Percentiles rank a stretch among this genome's conserved stretches.
Evolutionary conservation across 208 protist species (phyloP).

Genomic region (Angomonas ambiguus): DNA sequence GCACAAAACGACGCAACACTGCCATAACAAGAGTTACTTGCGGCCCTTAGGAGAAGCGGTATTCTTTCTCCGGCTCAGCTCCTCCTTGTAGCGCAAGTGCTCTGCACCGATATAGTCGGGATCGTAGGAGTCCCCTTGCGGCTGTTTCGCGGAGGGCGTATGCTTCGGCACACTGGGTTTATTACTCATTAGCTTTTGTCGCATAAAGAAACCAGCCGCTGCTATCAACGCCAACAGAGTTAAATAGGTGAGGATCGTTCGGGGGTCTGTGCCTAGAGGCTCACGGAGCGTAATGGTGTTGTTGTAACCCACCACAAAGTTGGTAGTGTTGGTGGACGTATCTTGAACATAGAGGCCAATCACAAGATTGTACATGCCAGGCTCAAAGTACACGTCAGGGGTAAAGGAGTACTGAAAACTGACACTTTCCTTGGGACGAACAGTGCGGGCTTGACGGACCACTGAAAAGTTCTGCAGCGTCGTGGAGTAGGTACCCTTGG

Average conservation of each 20-base stretch:
- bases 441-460: slow-evolving; percentile 62
- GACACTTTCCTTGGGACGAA: slow-evolving; percentile 50
- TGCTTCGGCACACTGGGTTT: slow-evolving; percentile 27
- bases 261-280: slow-evolving; percentile 64
- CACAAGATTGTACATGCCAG: slow-evolving; percentile 78
- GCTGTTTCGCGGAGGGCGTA: not conserved
- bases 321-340: slow-evolving; percentile 51
- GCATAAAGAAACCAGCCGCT: slow-evolving; percentile 44
- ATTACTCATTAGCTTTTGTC: slow-evolving; percentile 39
- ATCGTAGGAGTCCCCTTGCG: slow-evolving; percentile 34
- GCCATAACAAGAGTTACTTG: slow-evolving; percentile 8
- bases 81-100: slow-evolving; percentile 70
- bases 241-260: slow-evolving; percentile 80
- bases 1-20: not conserved
- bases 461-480: slow-evolving; percentile 89
- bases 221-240: slow-evolving; percentile 59
- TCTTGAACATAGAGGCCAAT: slow-evolving; percentile 75
- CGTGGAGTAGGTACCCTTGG: slow-evolving; percentile 26
- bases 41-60: slow-evolving; percentile 50
- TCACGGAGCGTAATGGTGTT: slow-evolving; percentile 64
- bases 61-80: slow-evolving; percentile 36
- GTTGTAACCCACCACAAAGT: slow-evolving; percentile 72
- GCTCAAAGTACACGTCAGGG: slow-evolving; percentile 61
- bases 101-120: slow-evolving; percentile 79
- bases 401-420: slow-evolving; percentile 83